Conservation (phyloP, 352 stramenopile genomes). For the Globisporangium ultimum region DNA sequence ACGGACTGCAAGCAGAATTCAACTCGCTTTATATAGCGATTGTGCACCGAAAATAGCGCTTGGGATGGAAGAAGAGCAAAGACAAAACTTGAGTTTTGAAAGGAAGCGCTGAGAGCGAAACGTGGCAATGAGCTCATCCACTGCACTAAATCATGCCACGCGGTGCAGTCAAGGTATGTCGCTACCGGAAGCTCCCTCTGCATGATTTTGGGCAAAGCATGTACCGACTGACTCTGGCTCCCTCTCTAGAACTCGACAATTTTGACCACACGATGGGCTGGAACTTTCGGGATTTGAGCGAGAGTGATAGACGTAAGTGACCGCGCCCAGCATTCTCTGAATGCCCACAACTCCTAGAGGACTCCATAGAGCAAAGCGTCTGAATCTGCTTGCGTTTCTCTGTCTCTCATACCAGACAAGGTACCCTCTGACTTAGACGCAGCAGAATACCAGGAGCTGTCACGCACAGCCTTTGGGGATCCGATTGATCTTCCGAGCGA, state of each 20-base stretch:
- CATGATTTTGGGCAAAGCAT: neutral
- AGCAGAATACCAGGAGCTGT: conserved; percentile 21
- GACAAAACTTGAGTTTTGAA: too few relatives aligned
- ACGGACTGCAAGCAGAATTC: too few relatives aligned
- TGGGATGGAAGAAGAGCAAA: too few relatives aligned
- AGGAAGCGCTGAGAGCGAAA: neutral
- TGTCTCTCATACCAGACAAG: conserved; percentile 7
- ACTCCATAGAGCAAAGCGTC: neutral
- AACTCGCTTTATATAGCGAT: too few relatives aligned
- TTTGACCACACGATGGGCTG: conserved; percentile 66
- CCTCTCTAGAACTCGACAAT: conserved; percentile 37
- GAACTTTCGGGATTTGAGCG: conserved; percentile 36
- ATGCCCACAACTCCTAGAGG: conserved; percentile 1
- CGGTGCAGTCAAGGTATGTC: conserved; percentile 23
- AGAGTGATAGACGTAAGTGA: conserved; percentile 5
- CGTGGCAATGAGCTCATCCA: conserved; percentile 12
- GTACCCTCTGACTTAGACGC: conserved; percentile 6
- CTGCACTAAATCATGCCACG: conserved; percentile 18
- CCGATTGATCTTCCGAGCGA: conserved; percentile 29
- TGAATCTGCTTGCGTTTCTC: neutral
- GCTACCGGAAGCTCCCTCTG: too few relatives aligned
- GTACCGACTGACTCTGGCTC: neutral
- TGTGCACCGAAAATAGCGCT: too few relatives aligned
- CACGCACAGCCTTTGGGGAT: conserved; percentile 33
- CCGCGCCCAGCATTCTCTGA: too few relatives aligned